Evolutionary conservation across 495 filamentous ascomycete species (phyloP), one percentile per base, ranked within the genome.

Genomic region (Penicillium pulvis): DNA sequence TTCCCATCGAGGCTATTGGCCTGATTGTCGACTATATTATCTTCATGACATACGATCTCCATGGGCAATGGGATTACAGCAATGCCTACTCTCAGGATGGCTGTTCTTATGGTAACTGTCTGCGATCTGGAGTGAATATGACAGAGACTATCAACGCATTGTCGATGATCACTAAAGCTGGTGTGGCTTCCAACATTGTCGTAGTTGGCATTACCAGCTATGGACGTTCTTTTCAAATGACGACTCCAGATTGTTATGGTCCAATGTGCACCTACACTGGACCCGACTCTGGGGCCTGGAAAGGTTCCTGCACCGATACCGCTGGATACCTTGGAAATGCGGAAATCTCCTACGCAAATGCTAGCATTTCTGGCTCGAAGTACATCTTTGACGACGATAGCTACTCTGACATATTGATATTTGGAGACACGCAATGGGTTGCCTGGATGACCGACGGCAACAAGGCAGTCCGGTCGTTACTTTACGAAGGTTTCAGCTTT

Each of bases 81-180:
- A 24, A 55, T 26, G 41, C 14, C 1, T 31, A 23, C 2, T 12
- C 53, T 3, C 0, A 45, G 0, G 20, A 41, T 8, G 53, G 53
- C 1, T 55, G 53, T 12, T 3, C 39, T 1, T 12, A 0, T 5
- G 53, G 53, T 3, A 47, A 68, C 57, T 78, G 76, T 58, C 65
- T 78, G 1, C 64, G 70, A 10, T 68, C 62, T 6, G 74, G 77
- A 46, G 67, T 77, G 23, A 78, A 78, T 44, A 11, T 59, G 36
- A 75, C 75, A 5, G 76, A 79, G 58, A 78, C 75, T 6, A 53
- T 57, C 16, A 50, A 67, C 28, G 66, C 73, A 6, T 57, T 80
- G 1, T 54, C 66, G 10, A 74, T 79, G 70, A 69, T 81, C 19
- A 78, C 78, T 45, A 81, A 81, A 55, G 75, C 76, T 1, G 71